These are phyloP conservation scores for Mollisiaceae sp. DNA, from an alignment of 2,329 filamentous ascomycete genomes.

Conservation along the genomic window DNA sequence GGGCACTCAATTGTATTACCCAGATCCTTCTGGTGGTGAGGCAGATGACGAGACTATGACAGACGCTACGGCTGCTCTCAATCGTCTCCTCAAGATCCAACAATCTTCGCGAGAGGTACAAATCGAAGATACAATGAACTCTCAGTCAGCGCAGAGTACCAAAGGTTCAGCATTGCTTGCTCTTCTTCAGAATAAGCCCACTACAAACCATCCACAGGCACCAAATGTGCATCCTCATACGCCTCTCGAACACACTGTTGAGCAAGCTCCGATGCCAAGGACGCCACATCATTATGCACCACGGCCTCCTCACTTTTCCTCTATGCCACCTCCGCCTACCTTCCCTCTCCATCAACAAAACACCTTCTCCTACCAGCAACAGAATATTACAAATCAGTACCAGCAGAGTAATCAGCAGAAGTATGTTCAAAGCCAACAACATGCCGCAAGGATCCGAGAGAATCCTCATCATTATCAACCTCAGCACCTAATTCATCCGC, in stretches of 20 bases:
- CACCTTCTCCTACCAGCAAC: constrained; percentile 37
- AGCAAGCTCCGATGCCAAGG: constrained; percentile 56
- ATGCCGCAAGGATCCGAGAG: constrained; percentile 32
- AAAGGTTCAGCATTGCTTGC: constrained; percentile 57
- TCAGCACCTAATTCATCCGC: constrained; percentile 43
- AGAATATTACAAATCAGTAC: constrained; percentile 26
- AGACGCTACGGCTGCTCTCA: constrained; percentile 55
- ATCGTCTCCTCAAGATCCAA: constrained; percentile 60
- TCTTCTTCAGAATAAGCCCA: constrained; percentile 50
- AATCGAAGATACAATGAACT: constrained; percentile 24
- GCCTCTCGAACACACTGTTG: constrained; percentile 58
- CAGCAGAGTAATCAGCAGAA: constrained; percentile 17
- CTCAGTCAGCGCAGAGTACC: constrained; percentile 37
- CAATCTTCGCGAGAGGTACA: constrained; percentile 57
- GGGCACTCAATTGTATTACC: constrained; percentile 18
- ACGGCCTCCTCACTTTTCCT: constrained; percentile 52
- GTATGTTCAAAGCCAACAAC: constrained; percentile 19
- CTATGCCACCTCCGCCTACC: constrained; percentile 53
- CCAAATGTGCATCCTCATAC: constrained; percentile 51
- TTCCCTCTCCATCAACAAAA: constrained; percentile 47
- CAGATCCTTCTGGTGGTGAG: constrained; percentile 17
- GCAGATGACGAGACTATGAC: constrained; percentile 50
- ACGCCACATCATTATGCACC: constrained; percentile 64
- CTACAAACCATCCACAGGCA: constrained; percentile 22
- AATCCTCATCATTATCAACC: constrained; percentile 39